These are phyloP conservation scores for Chernovozyma aurita DNA, from an alignment of 1,139 yeast species.

Conservation along the genomic window DNA sequence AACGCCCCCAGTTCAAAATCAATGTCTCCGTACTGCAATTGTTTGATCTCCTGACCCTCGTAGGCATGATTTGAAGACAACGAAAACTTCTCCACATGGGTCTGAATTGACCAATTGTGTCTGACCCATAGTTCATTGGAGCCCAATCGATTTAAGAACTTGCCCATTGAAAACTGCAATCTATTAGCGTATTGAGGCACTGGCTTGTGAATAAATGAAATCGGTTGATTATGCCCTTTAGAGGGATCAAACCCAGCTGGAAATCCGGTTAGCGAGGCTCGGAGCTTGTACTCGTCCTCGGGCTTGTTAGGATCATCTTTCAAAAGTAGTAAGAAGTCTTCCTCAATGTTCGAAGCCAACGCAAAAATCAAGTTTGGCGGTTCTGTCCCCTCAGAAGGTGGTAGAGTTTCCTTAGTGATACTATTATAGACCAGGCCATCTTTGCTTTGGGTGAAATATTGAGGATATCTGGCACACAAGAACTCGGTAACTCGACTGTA, in stretches of 20 bases:
- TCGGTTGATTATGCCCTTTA: conserved; percentile 26
- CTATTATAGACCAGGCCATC: conserved; percentile 17
- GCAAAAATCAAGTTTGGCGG: conserved; percentile 18
- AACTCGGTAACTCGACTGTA: conserved; percentile 26
- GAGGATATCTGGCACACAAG: conserved; percentile 30
- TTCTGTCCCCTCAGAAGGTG: conserved; percentile 15
- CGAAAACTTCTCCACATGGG: conserved; percentile 25
- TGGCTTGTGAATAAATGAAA: conserved; percentile 36
- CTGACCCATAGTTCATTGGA: conserved; percentile 38
- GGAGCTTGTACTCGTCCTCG: conserved; percentile 31
- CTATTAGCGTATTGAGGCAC: conserved; percentile 38
- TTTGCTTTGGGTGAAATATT: conserved; percentile 19
- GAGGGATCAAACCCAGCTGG: conserved; percentile 44
- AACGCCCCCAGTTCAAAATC: conserved; percentile 35
- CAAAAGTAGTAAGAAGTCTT: conserved; percentile 34
- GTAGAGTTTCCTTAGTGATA: conserved; percentile 27
- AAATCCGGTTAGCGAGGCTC: conserved; percentile 35
- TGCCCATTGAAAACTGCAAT: conserved; percentile 32
- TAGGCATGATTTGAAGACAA: conserved; percentile 31
- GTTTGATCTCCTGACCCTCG: conserved; percentile 19
- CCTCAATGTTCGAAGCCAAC: conserved; percentile 33
- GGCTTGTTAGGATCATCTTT: conserved; percentile 31
- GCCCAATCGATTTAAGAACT: conserved; percentile 34
- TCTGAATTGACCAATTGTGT: conserved; percentile 41
- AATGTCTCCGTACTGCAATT: conserved; percentile 23